A percentile compares a stretch with the other conserved stretches of the same genome.
These are phyloP conservation scores for Kalmusia sp. DNA, from an alignment of 2,329 filamentous ascomycete genomes.

Conservation along the genomic window DNA sequence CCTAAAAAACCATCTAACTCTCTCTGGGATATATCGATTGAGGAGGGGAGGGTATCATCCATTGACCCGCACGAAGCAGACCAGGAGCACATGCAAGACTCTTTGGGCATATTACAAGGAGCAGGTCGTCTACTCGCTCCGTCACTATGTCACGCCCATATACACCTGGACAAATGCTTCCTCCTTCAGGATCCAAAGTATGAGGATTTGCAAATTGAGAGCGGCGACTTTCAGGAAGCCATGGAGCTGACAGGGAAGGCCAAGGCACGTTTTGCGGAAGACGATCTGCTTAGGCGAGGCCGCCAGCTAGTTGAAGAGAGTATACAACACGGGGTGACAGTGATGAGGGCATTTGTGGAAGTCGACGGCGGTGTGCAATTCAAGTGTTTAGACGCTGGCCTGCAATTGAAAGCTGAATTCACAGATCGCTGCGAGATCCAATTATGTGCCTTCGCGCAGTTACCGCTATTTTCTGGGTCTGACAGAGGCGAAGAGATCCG, in stretches of 20 bases:
- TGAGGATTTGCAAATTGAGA: slow-evolving; percentile 64
- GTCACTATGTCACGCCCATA: slow-evolving; percentile 73
- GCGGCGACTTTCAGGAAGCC: slow-evolving; percentile 71
- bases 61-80: slow-evolving; percentile 37
- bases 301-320: slow-evolving; percentile 71
- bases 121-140: slow-evolving; percentile 56
- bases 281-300: slow-evolving; percentile 70
- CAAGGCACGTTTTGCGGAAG: slow-evolving; percentile 67
- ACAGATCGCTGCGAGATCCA: slow-evolving; percentile 64
- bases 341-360: slow-evolving; percentile 75
- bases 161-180: slow-evolving; percentile 74
- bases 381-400: slow-evolving; percentile 64
- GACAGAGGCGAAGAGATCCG: slow-evolving; percentile 60
- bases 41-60: slow-evolving; percentile 41
- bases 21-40: slow-evolving; percentile 48
- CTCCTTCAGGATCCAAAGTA: slow-evolving; percentile 66
- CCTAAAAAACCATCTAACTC: slow-evolving; percentile 36
- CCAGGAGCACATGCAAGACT: neutral
- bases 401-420: slow-evolving; percentile 64
- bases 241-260: slow-evolving; percentile 65
- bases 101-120: slow-evolving; percentile 49
- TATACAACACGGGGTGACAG: slow-evolving; percentile 69
- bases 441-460: slow-evolving; percentile 74
- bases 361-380: slow-evolving; percentile 68
- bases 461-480: slow-evolving; percentile 67